phyloP scores from a whole-genome alignment of 768 basidiomycete species.

The Wakefieldia striispora region DNA sequence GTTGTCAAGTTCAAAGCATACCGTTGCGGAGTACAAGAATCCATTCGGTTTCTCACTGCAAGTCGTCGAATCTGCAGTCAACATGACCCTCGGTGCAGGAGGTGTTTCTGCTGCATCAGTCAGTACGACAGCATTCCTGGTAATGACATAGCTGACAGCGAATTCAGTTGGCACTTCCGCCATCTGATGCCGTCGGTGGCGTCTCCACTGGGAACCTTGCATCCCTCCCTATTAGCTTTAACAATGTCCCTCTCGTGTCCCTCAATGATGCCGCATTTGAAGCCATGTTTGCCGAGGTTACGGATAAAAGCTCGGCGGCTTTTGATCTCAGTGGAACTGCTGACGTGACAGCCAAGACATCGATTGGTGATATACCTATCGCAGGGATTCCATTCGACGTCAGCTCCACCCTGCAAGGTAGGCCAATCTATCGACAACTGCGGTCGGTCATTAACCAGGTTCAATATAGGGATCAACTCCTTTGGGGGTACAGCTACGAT shows the following conservation, averaged over 20 bases:
- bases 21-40: conserved; percentile 61
- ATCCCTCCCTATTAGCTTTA: conserved; percentile 55
- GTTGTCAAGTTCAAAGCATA: conserved; percentile 52
- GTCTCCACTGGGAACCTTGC: conserved; percentile 71
- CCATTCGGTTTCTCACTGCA: conserved; percentile 77
- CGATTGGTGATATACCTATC: conserved; percentile 67
- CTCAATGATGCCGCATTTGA: conserved; percentile 54
- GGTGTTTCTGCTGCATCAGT: conserved; percentile 56
- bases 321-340: conserved; percentile 56
- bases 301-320: conserved; percentile 42
- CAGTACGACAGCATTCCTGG: conserved; percentile 10
- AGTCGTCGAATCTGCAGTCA: conserved; percentile 53
- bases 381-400: conserved; percentile 63
- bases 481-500: conserved; percentile 54
- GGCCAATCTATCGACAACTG: conserved; percentile 1
- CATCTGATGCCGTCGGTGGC: conserved; percentile 48
- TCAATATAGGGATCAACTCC: conserved; percentile 48
- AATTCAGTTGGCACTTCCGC: conserved; percentile 50
- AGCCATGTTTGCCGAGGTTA: conserved; percentile 57
- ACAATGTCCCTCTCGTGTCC: conserved; percentile 53
- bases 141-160: background rate
- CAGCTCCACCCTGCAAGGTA: conserved; percentile 52
- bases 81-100: conserved; percentile 47
- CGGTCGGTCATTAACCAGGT: background rate
- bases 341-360: conserved; percentile 56